These are phyloP conservation scores for Pseudoturritis turrita DNA, from an alignment of 345 rosid genomes.

Conservation along the genomic window DNA sequence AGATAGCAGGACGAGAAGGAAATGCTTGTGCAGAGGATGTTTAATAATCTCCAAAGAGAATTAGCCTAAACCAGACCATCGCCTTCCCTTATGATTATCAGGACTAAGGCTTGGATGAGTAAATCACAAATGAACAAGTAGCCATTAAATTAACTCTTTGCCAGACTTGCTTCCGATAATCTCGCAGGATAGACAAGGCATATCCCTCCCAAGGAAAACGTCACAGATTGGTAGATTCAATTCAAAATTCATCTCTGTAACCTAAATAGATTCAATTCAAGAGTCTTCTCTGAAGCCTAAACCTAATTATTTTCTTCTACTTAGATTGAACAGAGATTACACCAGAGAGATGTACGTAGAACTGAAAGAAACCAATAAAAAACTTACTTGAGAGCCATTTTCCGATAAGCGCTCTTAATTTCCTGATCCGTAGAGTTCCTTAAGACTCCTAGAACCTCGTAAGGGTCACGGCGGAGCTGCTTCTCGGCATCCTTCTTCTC, in stretches of 20 bases:
- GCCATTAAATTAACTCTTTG: not conserved
- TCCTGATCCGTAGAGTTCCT: slow-evolving; percentile 87
- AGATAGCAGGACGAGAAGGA: not conserved
- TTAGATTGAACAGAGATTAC: not conserved
- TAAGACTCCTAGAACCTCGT: slow-evolving; percentile 76
- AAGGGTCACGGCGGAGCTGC: slow-evolving; percentile 88
- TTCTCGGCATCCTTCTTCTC: slow-evolving; percentile 61
- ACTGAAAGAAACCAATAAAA: not conserved
- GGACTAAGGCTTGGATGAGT: not conserved
- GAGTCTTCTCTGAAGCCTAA: not conserved
- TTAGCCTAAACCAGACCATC: slow-evolving; percentile 3
- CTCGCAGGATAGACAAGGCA: too few relatives aligned
- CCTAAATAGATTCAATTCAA: slow-evolving; percentile 1
- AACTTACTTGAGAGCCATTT: slow-evolving; percentile 90
- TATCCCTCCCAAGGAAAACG: too few relatives aligned
- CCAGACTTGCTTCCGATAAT: not conserved
- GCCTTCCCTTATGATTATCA: not conserved
- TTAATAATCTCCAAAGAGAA: not conserved
- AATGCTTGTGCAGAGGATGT: not conserved
- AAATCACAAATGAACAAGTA: not conserved
- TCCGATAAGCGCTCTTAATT: slow-evolving; percentile 83
- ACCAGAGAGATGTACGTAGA: not conserved
- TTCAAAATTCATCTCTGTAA: not conserved
- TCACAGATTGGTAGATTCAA: not conserved
- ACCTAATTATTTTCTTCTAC: not conserved